These are phyloP conservation scores for Mortierella hygrophila DNA, from an alignment of 192 early-diverging fungal genomes.

Conservation along the genomic window DNA sequence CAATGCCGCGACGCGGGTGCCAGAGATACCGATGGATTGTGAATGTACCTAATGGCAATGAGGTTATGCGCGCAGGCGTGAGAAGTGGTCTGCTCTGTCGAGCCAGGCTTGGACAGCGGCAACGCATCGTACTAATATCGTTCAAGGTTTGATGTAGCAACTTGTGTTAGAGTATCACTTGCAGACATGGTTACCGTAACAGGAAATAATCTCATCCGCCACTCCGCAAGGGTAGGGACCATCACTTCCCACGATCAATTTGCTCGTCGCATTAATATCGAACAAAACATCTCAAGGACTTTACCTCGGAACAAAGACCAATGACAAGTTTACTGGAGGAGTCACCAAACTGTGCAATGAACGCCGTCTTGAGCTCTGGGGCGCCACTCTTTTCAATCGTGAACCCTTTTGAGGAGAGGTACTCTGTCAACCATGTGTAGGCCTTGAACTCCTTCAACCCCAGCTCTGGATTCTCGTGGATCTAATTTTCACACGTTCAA, in stretches of 20 bases:
- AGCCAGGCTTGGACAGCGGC: background rate
- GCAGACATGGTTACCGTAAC: no score
- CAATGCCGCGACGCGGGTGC: background rate
- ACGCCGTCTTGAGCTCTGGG: constrained; percentile 76
- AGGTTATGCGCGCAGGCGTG: constrained; percentile 81
- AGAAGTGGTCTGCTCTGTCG: constrained; percentile 64
- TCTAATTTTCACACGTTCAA: constrained; percentile 8
- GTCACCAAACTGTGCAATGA: constrained; percentile 64
- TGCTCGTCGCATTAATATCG: background rate
- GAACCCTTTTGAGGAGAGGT: constrained; percentile 74
- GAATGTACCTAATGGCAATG: constrained; percentile 68
- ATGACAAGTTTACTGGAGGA: constrained; percentile 13
- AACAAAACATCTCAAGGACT: background rate
- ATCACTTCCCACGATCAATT: background rate
- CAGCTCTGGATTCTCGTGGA: constrained; percentile 73
- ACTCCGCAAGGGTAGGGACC: background rate
- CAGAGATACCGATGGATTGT: background rate
- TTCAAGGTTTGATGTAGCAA: background rate
- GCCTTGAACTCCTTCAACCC: constrained; percentile 70
- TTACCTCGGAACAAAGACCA: constrained; percentile 47
- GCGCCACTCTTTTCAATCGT: constrained; percentile 65
- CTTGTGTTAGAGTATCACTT: background rate
- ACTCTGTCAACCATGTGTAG: constrained; percentile 71
- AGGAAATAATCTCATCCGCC: background rate
- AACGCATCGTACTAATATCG: constrained; percentile 70